Conservation (phyloP, 2,329 filamentous ascomycete genomes). For the Aspergillus luchuensis region DNA sequence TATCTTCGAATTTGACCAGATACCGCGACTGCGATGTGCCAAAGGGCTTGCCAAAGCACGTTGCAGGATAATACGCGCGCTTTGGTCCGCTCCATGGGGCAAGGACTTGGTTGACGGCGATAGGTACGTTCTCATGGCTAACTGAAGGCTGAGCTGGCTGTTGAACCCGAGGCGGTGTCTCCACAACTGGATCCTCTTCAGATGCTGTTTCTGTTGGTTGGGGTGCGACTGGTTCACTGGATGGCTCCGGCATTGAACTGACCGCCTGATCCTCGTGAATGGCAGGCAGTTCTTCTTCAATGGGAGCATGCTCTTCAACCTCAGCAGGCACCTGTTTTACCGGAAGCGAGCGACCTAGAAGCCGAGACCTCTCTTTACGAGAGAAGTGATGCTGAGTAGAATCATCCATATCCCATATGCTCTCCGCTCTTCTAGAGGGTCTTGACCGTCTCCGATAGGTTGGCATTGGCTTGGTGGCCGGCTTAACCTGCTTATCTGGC, state of each 20-base stretch:
- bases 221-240: not conserved
- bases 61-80: conserved; percentile 61
- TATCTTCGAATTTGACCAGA: conserved; percentile 50
- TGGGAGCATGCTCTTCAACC: not conserved
- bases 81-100: conserved; percentile 60
- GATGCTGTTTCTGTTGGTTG: conserved; percentile 17
- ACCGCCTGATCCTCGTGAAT: conserved; percentile 15
- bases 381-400: conserved; percentile 32
- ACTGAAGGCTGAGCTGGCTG: not conserved
- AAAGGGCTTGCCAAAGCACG: conserved; percentile 53
- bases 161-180: not conserved
- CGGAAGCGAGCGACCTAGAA: conserved; percentile 13
- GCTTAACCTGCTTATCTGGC: conserved; percentile 5
- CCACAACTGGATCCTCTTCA: conserved; percentile 6
- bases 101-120: conserved; percentile 57
- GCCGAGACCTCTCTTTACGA: conserved; percentile 19
- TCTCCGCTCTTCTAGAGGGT: conserved; percentile 28
- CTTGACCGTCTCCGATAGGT: conserved; percentile 26
- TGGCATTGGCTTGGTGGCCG: conserved; percentile 18
- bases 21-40: conserved; percentile 45
- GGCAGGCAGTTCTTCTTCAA: conserved; percentile 9
- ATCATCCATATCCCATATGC: conserved; percentile 41
- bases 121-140: conserved; percentile 22
- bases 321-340: conserved; percentile 1
- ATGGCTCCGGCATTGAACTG: conserved; percentile 19